Percentiles rank a stretch among this genome's conserved stretches.
Evolutionary conservation across 352 stramenopile species (phyloP).

Genomic region (Phytophthora sojae): DNA sequence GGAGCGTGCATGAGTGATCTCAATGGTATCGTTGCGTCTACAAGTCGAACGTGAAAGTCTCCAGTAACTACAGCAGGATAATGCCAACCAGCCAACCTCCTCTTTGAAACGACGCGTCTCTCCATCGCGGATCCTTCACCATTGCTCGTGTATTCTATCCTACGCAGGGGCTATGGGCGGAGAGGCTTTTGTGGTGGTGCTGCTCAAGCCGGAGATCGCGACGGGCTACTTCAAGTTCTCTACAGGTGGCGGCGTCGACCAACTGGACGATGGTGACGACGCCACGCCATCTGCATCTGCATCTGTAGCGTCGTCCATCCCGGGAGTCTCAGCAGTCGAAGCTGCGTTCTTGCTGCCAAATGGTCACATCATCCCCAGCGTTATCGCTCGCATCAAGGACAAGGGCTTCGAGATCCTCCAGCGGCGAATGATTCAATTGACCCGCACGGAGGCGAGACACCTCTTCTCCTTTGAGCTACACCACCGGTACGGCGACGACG

Average conservation of each 20-base stretch:
- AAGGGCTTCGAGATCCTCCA: constrained; percentile 68
- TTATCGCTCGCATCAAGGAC: constrained; percentile 52
- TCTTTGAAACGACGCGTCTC: constrained; percentile 36
- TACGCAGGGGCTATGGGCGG: constrained; percentile 9
- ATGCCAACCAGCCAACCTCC: neutral
- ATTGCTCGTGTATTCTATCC: neutral
- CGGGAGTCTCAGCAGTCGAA: constrained; percentile 50
- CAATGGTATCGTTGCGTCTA: neutral
- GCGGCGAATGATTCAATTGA: constrained; percentile 48
- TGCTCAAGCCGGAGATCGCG: constrained; percentile 73
- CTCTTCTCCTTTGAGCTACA: constrained; percentile 48
- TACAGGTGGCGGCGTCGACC: neutral
- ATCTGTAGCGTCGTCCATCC: constrained; percentile 15
- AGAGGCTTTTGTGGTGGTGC: constrained; percentile 51
- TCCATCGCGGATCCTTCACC: constrained; percentile 16
- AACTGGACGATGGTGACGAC: neutral
- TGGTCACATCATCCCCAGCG: constrained; percentile 45
- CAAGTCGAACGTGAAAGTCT: constrained; percentile 1
- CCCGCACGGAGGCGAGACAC: constrained; percentile 41
- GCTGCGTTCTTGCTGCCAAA: constrained; percentile 49
- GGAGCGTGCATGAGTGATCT: neutral
- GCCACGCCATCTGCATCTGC: neutral
- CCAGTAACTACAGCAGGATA: neutral
- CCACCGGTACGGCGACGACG: constrained; percentile 36
- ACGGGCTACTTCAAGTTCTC: constrained; percentile 58